These are phyloP conservation scores for Penicillium sp. DNA, from an alignment of 2,329 filamentous ascomycete species.

Conservation along the genomic window DNA sequence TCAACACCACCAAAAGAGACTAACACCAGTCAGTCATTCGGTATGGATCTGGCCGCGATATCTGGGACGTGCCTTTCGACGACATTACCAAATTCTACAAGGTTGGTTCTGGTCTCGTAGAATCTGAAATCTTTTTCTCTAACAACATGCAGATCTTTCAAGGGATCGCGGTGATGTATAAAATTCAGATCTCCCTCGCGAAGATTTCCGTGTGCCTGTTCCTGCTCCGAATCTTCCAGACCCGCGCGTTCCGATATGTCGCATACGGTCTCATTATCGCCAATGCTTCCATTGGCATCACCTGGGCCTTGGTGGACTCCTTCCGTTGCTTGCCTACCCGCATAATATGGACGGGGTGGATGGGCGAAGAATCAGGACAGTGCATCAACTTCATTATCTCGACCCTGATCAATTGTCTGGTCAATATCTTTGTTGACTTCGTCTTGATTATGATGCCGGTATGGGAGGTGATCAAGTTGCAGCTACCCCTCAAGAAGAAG, in stretches of 20 bases:
- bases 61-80: conserved; percentile 28
- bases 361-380: conserved; percentile 19
- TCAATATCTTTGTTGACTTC: conserved; percentile 28
- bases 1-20: neutral
- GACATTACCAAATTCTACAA: conserved; percentile 23
- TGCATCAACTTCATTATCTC: conserved; percentile 28
- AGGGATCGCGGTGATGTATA: conserved; percentile 25
- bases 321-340: conserved; percentile 25
- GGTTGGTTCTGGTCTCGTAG: neutral
- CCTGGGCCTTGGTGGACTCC: conserved; percentile 24
- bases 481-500: conserved; percentile 25
- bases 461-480: conserved; percentile 26
- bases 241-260: conserved; percentile 22
- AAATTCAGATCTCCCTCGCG: conserved; percentile 24
- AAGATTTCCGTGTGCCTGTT: conserved; percentile 28
- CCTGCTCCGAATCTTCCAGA: conserved; percentile 29
- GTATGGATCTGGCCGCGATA: conserved; percentile 26
- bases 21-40: conserved; percentile 17
- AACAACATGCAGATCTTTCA: conserved; percentile 20
- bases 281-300: conserved; percentile 24
- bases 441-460: conserved; percentile 25
- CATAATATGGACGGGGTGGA: conserved; percentile 27
- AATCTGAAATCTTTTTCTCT: neutral
- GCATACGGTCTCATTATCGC: conserved; percentile 23
- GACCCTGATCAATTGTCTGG: conserved; percentile 25